Base-by-base conservation (phyloP, 1,284 basidiomycete genomes). In the Rhodotorula sp. region DNA sequence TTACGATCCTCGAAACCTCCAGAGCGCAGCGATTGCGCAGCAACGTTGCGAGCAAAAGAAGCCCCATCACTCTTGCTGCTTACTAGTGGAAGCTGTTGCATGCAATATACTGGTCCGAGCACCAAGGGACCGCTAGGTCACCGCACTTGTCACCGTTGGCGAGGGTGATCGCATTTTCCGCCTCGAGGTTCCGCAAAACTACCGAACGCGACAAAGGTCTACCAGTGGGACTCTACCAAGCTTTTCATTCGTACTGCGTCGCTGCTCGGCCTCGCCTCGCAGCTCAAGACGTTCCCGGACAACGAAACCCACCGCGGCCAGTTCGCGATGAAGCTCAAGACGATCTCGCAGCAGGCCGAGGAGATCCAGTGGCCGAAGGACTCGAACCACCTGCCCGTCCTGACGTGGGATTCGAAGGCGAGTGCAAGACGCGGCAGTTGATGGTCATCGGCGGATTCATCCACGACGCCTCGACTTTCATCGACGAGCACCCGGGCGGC, bases 131-230 rank as follows among this genome's bases (percentile, higher is more conserved):
- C 74, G 76, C 70, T 84, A 94, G 78, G 81, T 94, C 80, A 95
- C 93, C 51, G 93, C 93, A 14, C 84, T 95, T 57, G 88, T 87
- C 71, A 95, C 93, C 46, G 88, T 94, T 79, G 93, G 93, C 71
- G 93, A 96, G 83, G 93, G 93, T 20, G 96, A 96, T 85, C 93
- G 96, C 86, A 96, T 97, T 84, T 97, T 97, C 70, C 79, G 79
- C 73, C 79, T 79, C 65, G 76, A 80, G 62, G 80, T 80, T 71
- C 79, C 79, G 34, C 69, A 71, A 58, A 93, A 97, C 83, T 96
- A 91, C 85, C 87, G 93, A 95, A 95, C 79, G 92, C 92, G 57
- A 92, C 93, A 85, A 91, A 86, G 82, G 93, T 91, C 91, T 93
- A 91, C 80, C 92, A 65, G 52, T 62, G 52, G 51, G 34, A 46